Conservation (phyloP, 2,329 filamentous ascomycete genomes). For the Fusarium floridanum region DNA sequence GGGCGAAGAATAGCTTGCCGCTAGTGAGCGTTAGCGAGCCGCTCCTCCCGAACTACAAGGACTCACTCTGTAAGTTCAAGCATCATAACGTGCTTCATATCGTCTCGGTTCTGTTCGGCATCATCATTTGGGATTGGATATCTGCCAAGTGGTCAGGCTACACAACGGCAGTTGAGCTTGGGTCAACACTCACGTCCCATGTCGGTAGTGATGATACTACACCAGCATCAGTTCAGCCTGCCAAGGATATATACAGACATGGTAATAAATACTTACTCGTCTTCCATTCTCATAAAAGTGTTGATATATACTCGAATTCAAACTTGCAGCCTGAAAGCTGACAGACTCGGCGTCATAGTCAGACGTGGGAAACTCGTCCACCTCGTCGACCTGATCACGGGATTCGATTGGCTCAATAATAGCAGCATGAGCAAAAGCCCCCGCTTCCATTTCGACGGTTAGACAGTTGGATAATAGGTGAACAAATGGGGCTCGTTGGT, state of each 20-base stretch:
- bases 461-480: neutral
- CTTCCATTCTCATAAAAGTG: conserved; percentile 44
- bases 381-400: conserved; percentile 12
- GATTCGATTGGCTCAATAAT: conserved; percentile 1
- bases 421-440: neutral
- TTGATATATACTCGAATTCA: conserved; percentile 41
- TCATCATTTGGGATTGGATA: conserved; percentile 46
- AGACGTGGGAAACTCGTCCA: conserved; percentile 38
- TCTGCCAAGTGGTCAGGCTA: conserved; percentile 34
- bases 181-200: conserved; percentile 32
- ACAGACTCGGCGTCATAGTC: conserved; percentile 34
- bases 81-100: conserved; percentile 50
- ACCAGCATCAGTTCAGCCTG: neutral
- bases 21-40: conserved; percentile 7
- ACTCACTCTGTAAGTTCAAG: conserved; percentile 44
- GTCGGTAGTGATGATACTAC: conserved; percentile 43
- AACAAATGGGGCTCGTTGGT: neutral
- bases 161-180: neutral
- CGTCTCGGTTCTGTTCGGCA: conserved; percentile 45
- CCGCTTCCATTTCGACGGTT: neutral
- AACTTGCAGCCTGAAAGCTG: conserved; percentile 33
- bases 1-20: conserved; percentile 38
- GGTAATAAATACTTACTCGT: conserved; percentile 11
- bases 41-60: accelerated
- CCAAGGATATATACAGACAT: neutral